Conservation (phyloP, 257 asterid genomes). For the Anisodus acutangulus region DNA sequence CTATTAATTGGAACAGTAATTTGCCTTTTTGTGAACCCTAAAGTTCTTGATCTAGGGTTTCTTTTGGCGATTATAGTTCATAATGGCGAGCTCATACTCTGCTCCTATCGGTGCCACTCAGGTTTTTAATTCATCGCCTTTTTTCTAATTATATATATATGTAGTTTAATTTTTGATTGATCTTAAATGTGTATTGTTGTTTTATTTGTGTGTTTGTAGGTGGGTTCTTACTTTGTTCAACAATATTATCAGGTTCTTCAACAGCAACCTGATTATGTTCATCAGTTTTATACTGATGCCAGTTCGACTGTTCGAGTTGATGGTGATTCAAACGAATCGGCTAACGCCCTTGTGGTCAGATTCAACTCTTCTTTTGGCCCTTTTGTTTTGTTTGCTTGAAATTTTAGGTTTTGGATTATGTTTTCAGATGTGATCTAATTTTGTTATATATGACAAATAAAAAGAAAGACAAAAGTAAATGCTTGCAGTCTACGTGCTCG, state of each 20-base stretch:
- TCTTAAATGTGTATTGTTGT: not conserved
- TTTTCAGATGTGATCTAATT: not conserved
- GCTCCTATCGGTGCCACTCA: slow-evolving; percentile 56
- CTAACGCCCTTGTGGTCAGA: slow-evolving; percentile 63
- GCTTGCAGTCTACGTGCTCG: too few species aligned
- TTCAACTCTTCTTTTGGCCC: not conserved
- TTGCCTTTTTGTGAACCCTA: slow-evolving; percentile 26
- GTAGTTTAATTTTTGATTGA: not conserved
- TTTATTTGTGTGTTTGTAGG: slow-evolving; percentile 42
- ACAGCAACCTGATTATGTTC: slow-evolving; percentile 64
- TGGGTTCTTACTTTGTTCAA: slow-evolving; percentile 84
- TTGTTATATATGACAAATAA: too few species aligned
- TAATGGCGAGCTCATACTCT: slow-evolving; percentile 55
- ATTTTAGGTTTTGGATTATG: not conserved
- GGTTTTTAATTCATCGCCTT: slow-evolving; percentile 36
- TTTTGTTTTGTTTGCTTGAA: not conserved
- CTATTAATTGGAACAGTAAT: slow-evolving; percentile 22
- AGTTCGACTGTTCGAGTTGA: slow-evolving; percentile 75
- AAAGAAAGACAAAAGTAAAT: too few species aligned
- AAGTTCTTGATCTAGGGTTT: slow-evolving; percentile 49
- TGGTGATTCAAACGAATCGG: slow-evolving; percentile 62
- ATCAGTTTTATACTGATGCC: slow-evolving; percentile 77
- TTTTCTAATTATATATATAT: not conserved
- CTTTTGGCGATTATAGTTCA: slow-evolving; percentile 18
- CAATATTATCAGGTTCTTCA: slow-evolving; percentile 81